Evolutionary conservation across 768 basidiomycete species (phyloP).

Genomic region (Udeniomyces megalosporus): DNA sequence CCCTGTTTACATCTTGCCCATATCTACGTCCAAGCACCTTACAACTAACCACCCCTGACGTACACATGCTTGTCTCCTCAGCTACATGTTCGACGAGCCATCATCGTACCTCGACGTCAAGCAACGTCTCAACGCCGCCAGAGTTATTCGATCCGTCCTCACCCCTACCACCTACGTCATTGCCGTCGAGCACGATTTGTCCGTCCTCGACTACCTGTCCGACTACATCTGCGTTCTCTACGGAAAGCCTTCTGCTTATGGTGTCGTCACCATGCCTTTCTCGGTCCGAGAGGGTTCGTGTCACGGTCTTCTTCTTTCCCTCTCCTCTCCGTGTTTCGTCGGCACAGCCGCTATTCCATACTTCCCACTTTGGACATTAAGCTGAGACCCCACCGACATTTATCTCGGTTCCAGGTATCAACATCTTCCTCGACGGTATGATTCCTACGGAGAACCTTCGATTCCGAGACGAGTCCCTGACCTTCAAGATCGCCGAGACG

Average conservation of each 20-base stretch:
- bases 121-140: constrained; percentile 85
- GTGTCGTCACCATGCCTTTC: constrained; percentile 97
- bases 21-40: too few species aligned
- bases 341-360: too few species aligned
- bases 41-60: background rate
- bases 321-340: background rate
- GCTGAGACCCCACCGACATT: too few species aligned
- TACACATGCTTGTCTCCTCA: constrained; percentile 24
- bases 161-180: constrained; percentile 77
- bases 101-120: constrained; percentile 94
- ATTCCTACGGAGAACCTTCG: constrained; percentile 97
- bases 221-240: constrained; percentile 97
- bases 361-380: too few species aligned
- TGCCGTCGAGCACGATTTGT: constrained; percentile 96
- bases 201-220: constrained; percentile 92
- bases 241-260: constrained; percentile 92
- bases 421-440: constrained; percentile 97
- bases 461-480: constrained; percentile 85
- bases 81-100: constrained; percentile 99
- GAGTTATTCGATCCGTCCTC: constrained; percentile 79
- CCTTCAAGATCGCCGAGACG: constrained; percentile 95
- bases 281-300: constrained; percentile 81
- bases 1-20: too few species aligned
- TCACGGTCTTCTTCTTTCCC: background rate
- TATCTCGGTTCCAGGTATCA: constrained; percentile 58